Conservation (phyloP, 371 early-diverging fungal genomes). For the Thermomucor indicae-seudaticae region DNA sequence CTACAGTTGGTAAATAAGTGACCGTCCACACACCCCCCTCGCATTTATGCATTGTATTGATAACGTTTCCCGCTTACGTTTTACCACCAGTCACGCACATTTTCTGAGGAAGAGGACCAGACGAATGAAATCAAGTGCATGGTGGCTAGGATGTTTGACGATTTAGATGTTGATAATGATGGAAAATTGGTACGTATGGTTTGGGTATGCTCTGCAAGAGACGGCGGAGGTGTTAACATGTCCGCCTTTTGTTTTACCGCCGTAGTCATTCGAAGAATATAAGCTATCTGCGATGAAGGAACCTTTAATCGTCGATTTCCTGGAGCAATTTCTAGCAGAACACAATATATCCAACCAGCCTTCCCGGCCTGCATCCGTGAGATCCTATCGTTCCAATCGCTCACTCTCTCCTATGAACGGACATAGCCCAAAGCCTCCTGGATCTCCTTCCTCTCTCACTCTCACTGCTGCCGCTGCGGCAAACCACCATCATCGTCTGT, state of each 20-base stretch:
- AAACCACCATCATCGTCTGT: constrained; percentile 14
- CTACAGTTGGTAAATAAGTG: constrained; percentile 59
- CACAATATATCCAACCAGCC: constrained; percentile 45
- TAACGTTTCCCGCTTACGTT: not conserved
- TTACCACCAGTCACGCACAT: constrained; percentile 46
- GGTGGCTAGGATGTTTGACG: constrained; percentile 72
- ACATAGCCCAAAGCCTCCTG: constrained; percentile 10
- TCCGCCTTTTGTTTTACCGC: not conserved
- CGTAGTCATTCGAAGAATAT: constrained; percentile 73
- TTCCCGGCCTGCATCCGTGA: constrained; percentile 46
- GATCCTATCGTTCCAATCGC: constrained; percentile 26
- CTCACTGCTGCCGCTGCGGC: constrained; percentile 3
- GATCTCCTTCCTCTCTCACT: constrained; percentile 14
- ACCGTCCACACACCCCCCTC: not conserved
- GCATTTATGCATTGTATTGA: not conserved
- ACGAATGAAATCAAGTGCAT: constrained; percentile 59
- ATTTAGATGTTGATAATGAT: constrained; percentile 82
- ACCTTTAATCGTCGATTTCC: constrained; percentile 76
- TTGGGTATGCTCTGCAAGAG: not conserved
- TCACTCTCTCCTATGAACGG: constrained; percentile 19
- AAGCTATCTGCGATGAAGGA: constrained; percentile 83
- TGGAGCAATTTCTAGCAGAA: constrained; percentile 66
- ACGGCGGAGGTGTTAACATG: not conserved
- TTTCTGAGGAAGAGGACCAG: constrained; percentile 72
- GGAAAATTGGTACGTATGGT: constrained; percentile 58